Base-by-base conservation (phyloP, 2,329 filamentous ascomycete genomes). In the Calcarisporium arbuscula region DNA sequence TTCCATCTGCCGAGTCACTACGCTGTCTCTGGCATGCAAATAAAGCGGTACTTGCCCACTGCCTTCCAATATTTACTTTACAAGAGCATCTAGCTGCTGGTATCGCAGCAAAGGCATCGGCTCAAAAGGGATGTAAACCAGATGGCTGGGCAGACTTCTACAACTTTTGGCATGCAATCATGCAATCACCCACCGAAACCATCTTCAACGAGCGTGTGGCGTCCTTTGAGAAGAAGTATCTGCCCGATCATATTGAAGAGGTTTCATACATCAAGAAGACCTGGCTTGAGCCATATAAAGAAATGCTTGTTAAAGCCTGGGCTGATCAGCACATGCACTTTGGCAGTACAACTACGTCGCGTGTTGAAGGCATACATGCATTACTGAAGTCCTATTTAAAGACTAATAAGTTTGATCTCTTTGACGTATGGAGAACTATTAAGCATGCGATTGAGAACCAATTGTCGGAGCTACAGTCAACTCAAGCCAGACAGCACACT, bases 231-330 rank as follows among this genome's bases (percentile, higher is more conserved):
- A 11, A 38, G 14, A 21, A 27, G 9, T 49, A 45, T 19, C 9
- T 41, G 26, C n/a, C 44, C 8, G 18, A 38, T 10, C 21, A 46
- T 36, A 17, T 39, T 16, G 11, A 42, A 16, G 39, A 44, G 26
- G 41, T 50, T 19, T 34, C 30, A 8, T 50, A 50, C 33, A 38
- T 50, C 14, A 45, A 35, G 15, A 23, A 15, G 11, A 39, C 23
- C 2, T 48, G 36, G 45, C 39, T 50, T 33, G 23, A 42, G 3
- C 38, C 26, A 21, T 44, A 44, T 20, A 50, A 51, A 18, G 38
- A 51, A 27, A 47, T 36, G 36, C 28, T 51, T 19, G 39, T 47
- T 2, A 45, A 43, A 22, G 42, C 36, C 11, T 48, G 34, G 41
- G 43, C 49, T 28, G 32, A 48, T 36, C 11, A 37, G 19, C 23